Evolutionary conservation across 2,329 filamentous ascomycete genomes (phyloP), one percentile per base, ranked within the genome.

Genomic region (Aspergillus unguis): DNA sequence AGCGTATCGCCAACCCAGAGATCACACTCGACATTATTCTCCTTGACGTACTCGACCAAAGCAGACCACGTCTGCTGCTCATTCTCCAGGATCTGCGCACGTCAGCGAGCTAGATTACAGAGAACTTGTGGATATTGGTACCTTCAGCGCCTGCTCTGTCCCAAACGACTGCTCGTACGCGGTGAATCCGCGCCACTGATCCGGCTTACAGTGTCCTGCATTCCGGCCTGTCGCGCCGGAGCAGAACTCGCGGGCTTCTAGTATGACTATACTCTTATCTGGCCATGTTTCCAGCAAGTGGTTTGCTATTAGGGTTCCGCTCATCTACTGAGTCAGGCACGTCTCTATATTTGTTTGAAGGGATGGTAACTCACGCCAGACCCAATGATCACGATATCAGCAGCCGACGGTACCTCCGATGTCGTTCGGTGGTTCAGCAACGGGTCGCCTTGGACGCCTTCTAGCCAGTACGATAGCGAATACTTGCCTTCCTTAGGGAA

Each of bases 11-110:
- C 49, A 23, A 46, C 38, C 49, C 49, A 52, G 23, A 45, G 42
- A 41, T 52, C 49, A 29, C 49, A 52, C 26, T 52, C 49, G 43
- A 52, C 33, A 5, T 42, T 46, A 8, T 52, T 42, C 25, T 46
- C 27, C n/a, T 10, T 9, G n/a, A 52, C 27, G 6, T 52, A 48
- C 5, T 35, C 38, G 3, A 48, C 46, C 23, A 48, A 6, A 4
- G 28, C 46, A 5, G 31, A 41, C 46, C 46, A 48, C 3, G 46
- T 48, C 10, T 35, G 23, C n/a, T 48, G 46, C 29, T 48, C 46
- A 10, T 48, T 48, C 4, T 41, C 36, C 2, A 48, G 46, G 10
- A 48, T 48, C 46, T 48, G 28, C 6, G 5, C 11, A 25, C n/a
- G n/a, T 41, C 26, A 46, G 33, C 25, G 23, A 6, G 9, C 9